A percentile compares a stretch with the other conserved stretches of the same genome.
Conservation (phyloP, 2,329 filamentous ascomycete species). For the Chaetomium sp. region DNA sequence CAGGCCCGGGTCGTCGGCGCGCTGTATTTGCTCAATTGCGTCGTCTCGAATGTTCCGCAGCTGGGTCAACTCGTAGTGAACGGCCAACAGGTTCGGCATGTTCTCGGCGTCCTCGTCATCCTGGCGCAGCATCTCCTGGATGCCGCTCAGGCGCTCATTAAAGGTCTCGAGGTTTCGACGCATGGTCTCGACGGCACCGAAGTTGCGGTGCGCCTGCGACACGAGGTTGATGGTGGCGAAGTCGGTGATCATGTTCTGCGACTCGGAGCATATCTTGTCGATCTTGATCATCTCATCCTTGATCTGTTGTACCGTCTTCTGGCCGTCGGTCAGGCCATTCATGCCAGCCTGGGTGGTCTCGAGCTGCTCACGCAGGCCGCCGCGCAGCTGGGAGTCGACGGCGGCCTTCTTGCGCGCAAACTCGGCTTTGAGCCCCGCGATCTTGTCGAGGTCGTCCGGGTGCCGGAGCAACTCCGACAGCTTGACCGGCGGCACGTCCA, state of each 20-base stretch:
- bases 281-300: conserved; percentile 99
- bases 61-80: conserved; percentile 90
- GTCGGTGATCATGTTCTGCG: conserved; percentile 95
- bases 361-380: conserved; percentile 86
- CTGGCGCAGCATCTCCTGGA: conserved; percentile 77
- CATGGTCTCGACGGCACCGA: conserved; percentile 92
- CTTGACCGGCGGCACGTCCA: conserved; percentile 73
- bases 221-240: conserved; percentile 91
- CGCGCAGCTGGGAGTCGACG: conserved; percentile 86
- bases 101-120: conserved; percentile 85
- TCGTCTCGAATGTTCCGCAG: conserved; percentile 93
- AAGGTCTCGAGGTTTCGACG: conserved; percentile 87
- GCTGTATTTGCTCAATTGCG: conserved; percentile 92
- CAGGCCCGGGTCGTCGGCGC: conserved; percentile 70
- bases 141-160: conserved; percentile 70
- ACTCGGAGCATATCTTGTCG: conserved; percentile 94
- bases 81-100: conserved; percentile 86
- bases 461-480: conserved; percentile 92
- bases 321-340: conserved; percentile 82
- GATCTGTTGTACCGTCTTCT: conserved; percentile 87
- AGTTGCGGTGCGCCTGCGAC: conserved; percentile 94
- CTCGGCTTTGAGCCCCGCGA: conserved; percentile 83
- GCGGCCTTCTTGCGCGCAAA: conserved; percentile 92
- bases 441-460: conserved; percentile 97
- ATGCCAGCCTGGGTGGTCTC: conserved; percentile 94